Percentiles rank a stretch among this genome's conserved stretches.
Evolutionary conservation across 495 filamentous ascomycete genomes (phyloP).

Genomic region (Clavariopsis aquatica): DNA sequence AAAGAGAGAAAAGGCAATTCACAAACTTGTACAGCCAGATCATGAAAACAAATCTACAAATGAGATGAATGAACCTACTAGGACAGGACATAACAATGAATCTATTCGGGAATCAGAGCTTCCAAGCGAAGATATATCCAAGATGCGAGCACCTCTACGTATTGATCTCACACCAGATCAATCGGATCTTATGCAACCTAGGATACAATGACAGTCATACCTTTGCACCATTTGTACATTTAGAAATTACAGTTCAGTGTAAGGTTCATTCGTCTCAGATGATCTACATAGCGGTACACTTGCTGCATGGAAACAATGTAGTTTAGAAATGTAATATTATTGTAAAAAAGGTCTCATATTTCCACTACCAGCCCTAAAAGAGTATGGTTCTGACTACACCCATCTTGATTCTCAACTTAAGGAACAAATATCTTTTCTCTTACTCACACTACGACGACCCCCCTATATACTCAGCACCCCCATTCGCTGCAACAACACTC

Average conservation of each 20-base stretch:
- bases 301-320: background rate
- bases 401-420: background rate
- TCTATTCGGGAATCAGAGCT: background rate
- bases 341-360: background rate
- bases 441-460: conserved; percentile 5
- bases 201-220: background rate
- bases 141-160: background rate
- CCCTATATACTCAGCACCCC: conserved; percentile 28
- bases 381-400: background rate
- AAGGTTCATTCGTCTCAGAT: background rate
- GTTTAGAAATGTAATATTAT: background rate
- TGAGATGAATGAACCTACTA: background rate
- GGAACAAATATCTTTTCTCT: background rate
- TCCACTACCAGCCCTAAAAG: background rate
- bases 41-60: background rate
- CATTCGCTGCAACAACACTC: conserved; percentile 38
- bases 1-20: conserved; percentile 3
- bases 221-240: background rate
- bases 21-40: conserved; percentile 1
- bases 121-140: background rate
- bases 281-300: background rate
- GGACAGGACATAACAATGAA: background rate
- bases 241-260: too few relatives aligned
- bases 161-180: background rate
- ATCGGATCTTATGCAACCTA: conserved; percentile 3